These are phyloP conservation scores for Phragmites australis DNA, from an alignment of 176 grass and related monocot genomes.

Conservation along the genomic window DNA sequence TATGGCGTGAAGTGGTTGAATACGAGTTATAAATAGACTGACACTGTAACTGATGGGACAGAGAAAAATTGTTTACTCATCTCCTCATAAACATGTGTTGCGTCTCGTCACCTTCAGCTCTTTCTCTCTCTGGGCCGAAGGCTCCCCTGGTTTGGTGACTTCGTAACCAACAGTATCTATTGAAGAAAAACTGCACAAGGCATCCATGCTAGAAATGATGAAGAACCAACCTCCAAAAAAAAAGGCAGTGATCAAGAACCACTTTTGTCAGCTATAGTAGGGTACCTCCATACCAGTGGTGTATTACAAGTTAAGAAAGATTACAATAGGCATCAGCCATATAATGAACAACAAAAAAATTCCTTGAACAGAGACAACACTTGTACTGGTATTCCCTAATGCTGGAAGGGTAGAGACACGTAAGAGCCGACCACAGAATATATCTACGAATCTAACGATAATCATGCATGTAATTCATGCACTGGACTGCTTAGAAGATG, in stretches of 20 bases:
- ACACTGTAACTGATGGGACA: no score
- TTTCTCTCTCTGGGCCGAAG: no score
- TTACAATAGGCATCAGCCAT: neutral
- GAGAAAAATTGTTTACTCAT: no score
- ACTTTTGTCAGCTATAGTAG: conserved; percentile 1
- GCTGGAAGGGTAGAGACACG: neutral
- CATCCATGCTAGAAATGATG: neutral
- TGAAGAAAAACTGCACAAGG: no score
- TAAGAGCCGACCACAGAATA: neutral
- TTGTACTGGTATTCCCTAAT: neutral
- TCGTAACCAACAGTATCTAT: no score
- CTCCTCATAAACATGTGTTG: no score
- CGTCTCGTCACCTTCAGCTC: no score
- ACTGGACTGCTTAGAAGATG: conserved; percentile 33
- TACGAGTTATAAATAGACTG: no score
- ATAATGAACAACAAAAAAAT: neutral
- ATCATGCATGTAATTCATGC: conserved; percentile 28
- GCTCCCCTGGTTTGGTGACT: no score
- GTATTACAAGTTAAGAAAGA: neutral
- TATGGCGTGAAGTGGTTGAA: no score
- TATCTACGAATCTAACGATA: conserved; percentile 28
- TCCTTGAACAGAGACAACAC: neutral
- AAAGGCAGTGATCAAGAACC: neutral
- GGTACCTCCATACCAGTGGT: neutral
- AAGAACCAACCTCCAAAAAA: neutral